Percentiles rank a stretch among this genome's conserved stretches.
These are phyloP conservation scores for Fonsecaea pedrosoi DNA, from an alignment of 2,329 filamentous ascomycete species.

Conservation along the genomic window DNA sequence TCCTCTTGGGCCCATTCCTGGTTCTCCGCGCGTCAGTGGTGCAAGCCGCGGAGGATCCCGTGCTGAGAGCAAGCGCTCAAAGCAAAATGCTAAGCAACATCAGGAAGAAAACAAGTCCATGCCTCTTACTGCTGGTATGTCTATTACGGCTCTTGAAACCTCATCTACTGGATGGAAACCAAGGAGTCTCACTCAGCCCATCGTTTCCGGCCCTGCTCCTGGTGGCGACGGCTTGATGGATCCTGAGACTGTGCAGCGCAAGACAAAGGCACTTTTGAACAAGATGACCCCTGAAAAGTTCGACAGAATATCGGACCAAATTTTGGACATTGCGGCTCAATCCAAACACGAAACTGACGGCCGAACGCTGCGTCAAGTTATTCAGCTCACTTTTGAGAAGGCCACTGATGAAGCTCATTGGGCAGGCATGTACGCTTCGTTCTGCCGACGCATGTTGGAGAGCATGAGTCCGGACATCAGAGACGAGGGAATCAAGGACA, in stretches of 20 bases:
- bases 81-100: conserved; percentile 62
- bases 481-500: conserved; percentile 93
- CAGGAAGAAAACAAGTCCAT: conserved; percentile 80
- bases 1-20: conserved; percentile 64
- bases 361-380: conserved; percentile 93
- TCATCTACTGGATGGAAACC: conserved; percentile 90
- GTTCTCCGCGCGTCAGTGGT: conserved; percentile 73
- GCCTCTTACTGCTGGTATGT: conserved; percentile 84
- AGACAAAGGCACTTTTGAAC: conserved; percentile 98
- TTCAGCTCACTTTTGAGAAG: conserved; percentile 99
- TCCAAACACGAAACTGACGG: conserved; percentile 96
- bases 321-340: conserved; percentile 88
- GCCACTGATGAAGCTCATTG: conserved; percentile 98
- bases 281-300: conserved; percentile 99
- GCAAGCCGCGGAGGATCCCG: conserved; percentile 64
- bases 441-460: conserved; percentile 96
- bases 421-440: conserved; percentile 98
- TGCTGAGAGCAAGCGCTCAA: conserved; percentile 58
- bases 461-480: conserved; percentile 94
- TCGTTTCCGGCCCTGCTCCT: conserved; percentile 55
- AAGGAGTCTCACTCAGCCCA: conserved; percentile 64
- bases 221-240: conserved; percentile 70
- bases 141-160: conserved; percentile 78
- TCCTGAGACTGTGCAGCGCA: conserved; percentile 93
- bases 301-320: conserved; percentile 91